Conservation (phyloP, 768 basidiomycete species). For the Trametes villosa region DNA sequence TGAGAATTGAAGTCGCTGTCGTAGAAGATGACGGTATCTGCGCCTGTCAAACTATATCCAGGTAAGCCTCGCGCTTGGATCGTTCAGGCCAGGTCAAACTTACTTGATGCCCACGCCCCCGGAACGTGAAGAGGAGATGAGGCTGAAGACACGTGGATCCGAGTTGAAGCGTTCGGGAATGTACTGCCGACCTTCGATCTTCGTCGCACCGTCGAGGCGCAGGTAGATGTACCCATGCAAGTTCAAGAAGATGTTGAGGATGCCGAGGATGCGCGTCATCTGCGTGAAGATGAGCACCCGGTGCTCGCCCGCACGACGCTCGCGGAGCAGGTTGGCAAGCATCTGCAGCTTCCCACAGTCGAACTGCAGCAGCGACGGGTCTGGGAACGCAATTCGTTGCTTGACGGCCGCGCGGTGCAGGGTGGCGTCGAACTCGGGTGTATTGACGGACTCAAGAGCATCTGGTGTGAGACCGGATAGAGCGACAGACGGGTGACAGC, state of each 20-base stretch:
- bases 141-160: slow-evolving; percentile 79
- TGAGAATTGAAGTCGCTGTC: slow-evolving; percentile 98
- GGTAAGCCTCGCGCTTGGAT: too few species aligned
- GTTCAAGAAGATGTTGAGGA: slow-evolving; percentile 91
- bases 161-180: slow-evolving; percentile 88
- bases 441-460: slow-evolving; percentile 23
- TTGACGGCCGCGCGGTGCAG: slow-evolving; percentile 80
- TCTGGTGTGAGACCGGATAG: slow-evolving; percentile 48
- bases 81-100: too few species aligned
- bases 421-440: slow-evolving; percentile 60
- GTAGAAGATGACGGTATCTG: slow-evolving; percentile 96
- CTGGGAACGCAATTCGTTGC: slow-evolving; percentile 92
- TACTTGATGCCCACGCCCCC: slow-evolving; percentile 95
- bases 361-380: slow-evolving; percentile 86
- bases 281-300: slow-evolving; percentile 95
- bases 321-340: slow-evolving; percentile 75
- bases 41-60: slow-evolving; percentile 69
- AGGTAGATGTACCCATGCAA: slow-evolving; percentile 93
- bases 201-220: slow-evolving; percentile 93
- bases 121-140: slow-evolving; percentile 83
- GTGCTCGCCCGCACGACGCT: slow-evolving; percentile 86
- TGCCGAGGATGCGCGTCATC: slow-evolving; percentile 93
- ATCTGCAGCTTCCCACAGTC: slow-evolving; percentile 96
- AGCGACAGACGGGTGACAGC: slow-evolving; percentile 71
- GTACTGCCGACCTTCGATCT: slow-evolving; percentile 91